A percentile compares a stretch with the other conserved stretches of the same genome.
Conservation (phyloP, 192 early-diverging fungal genomes). For the Mortierella claussenii region DNA sequence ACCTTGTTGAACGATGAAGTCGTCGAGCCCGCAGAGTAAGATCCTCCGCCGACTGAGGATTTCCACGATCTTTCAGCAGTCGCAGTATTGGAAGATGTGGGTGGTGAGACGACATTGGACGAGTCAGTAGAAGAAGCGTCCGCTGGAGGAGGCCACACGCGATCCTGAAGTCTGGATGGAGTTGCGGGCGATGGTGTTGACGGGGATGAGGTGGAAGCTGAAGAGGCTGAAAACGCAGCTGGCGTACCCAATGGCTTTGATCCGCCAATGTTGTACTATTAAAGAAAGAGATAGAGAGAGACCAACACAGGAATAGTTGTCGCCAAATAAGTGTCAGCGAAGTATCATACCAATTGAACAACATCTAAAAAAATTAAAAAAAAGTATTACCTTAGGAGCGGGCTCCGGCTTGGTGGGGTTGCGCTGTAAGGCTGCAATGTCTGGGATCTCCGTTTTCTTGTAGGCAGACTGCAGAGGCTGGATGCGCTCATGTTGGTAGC, state of each 20-base stretch:
- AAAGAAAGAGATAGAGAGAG: background rate
- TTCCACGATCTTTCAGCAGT: slow-evolving; percentile 34
- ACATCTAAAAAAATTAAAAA: background rate
- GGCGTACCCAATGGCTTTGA: slow-evolving; percentile 11
- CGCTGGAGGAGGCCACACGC: slow-evolving; percentile 10
- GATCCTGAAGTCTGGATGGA: slow-evolving; percentile 5
- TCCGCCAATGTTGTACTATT: slow-evolving; percentile 25
- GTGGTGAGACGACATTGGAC: background rate
- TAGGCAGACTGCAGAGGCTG: slow-evolving; percentile 66
- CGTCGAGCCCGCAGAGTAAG: slow-evolving; percentile 10
- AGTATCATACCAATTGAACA: background rate
- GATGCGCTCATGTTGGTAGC: slow-evolving; percentile 33
- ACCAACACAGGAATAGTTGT: background rate
- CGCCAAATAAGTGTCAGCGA: too few species aligned
- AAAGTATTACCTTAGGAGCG: slow-evolving; percentile 39
- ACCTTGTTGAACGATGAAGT: slow-evolving; percentile 42
- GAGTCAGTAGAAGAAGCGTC: background rate
- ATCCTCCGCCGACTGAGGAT: slow-evolving; percentile 21
- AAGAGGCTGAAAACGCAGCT: background rate
- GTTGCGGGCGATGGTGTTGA: background rate
- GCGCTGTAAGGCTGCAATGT: slow-evolving; percentile 64
- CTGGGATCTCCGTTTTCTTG: slow-evolving; percentile 66
- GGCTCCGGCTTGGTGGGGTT: slow-evolving; percentile 58
- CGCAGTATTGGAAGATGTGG: slow-evolving; percentile 2
- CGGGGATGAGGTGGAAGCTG: slow-evolving; percentile 3